These are phyloP conservation scores for Amanita exitialis DNA, from an alignment of 768 basidiomycete genomes.

Conservation along the genomic window DNA sequence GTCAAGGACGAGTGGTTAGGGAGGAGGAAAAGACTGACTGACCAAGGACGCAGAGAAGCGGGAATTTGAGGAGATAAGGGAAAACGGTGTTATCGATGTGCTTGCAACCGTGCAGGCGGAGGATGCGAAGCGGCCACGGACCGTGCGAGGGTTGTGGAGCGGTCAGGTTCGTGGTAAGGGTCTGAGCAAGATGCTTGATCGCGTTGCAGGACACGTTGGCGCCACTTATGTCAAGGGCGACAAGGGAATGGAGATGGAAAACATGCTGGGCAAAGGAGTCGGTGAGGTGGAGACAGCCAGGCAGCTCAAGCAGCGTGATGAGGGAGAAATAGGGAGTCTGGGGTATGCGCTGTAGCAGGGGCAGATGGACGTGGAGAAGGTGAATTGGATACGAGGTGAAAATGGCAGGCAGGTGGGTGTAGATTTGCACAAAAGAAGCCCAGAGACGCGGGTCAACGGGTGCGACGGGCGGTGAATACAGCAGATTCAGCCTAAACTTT, in stretches of 20 bases:
- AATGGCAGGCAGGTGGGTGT: constrained; percentile 36
- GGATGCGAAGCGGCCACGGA: constrained; percentile 49
- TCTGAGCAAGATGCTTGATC: constrained; percentile 39
- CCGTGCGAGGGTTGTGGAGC: constrained; percentile 19
- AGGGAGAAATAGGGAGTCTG: constrained; percentile 49
- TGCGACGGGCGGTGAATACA: constrained; percentile 10
- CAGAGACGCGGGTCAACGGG: constrained; percentile 48
- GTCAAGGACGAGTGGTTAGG: constrained; percentile 6
- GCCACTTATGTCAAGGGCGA: constrained; percentile 54
- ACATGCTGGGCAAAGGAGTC: constrained; percentile 47
- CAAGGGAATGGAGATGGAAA: constrained; percentile 40
- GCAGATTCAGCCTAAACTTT: constrained; percentile 10
- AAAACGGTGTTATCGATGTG: constrained; percentile 36
- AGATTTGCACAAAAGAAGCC: constrained; percentile 52
- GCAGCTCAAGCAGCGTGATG: constrained; percentile 53
- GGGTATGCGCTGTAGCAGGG: constrained; percentile 46
- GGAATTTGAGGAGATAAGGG: constrained; percentile 33
- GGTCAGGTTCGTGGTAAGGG: constrained; percentile 28
- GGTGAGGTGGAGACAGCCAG: constrained; percentile 41
- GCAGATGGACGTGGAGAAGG: constrained; percentile 43
- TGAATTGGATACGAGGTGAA: constrained; percentile 35
- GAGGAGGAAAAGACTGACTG: constrained; percentile 14
- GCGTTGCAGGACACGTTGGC: constrained; percentile 44
- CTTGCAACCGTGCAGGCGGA: constrained; percentile 44
- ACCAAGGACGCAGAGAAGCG: constrained; percentile 56